Base-by-base conservation (phyloP, 176 grass and related monocot genomes). In the Bromus sterilis region DNA sequence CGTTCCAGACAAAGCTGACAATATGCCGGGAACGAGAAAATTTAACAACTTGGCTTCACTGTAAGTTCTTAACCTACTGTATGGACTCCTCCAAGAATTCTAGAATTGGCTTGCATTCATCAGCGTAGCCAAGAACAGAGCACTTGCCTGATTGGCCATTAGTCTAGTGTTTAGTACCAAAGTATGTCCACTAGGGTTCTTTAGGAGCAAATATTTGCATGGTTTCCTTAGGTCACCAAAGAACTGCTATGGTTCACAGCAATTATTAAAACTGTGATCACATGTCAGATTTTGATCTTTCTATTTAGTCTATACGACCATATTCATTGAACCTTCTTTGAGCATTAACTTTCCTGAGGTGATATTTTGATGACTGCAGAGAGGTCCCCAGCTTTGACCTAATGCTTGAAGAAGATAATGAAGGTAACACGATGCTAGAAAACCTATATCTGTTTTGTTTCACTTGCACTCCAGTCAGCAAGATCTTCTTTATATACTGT, bases 321-420 rank as follows among this genome's bases (percentile, higher is more conserved):
- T 86, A 28, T 76, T 86, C 15, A 70, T 63, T 23, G 60, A 80
- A 79, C 33, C 37, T 84, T 83, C 39, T 41, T 3, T 44, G 26
- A 51, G 42, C 75, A 63, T 82, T 79, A 67, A 83, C 28, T 55
- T 64, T 78, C 44, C 66, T 89, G 63, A 82, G 31, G 21, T 73
- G 35, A 58, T 81, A 16, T 57, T 87, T 61, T 75, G 44, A 63
- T 84, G 13, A 77, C 66, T 75, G 56, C 58, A 84, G 84, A 37
- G 83, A 89, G 78, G 72, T 68, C 51, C 95, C 92, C 58, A 94
- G 92, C 70, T 98, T 98, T 80, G 84, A 94, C 91, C 66, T 94
- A 57, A 56, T 94, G 66, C 51, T 79, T 53, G 92, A 94, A 66
- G 90, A 87, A 86, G 80, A 64, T 33, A 70, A 80, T 63, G 76